phyloP scores from a whole-genome alignment of 2,329 filamentous ascomycete species.

The Alternaria angustiovoidea region DNA sequence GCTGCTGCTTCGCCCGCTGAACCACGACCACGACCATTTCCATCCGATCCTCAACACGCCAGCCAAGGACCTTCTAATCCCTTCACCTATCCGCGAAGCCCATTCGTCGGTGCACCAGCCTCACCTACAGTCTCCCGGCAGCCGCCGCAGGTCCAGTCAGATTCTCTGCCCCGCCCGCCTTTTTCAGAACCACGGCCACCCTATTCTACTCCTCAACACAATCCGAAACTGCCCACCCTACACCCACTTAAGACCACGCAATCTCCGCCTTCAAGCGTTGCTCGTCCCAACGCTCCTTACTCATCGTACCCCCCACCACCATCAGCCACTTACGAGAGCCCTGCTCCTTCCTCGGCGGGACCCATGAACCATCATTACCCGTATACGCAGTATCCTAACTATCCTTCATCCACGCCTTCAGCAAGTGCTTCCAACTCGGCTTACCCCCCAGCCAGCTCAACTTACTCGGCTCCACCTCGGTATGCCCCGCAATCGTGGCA shows the following conservation, averaged over 20 bases:
- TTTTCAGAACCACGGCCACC: constrained; percentile 39
- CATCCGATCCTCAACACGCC: constrained; percentile 36
- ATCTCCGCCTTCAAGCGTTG: constrained; percentile 40
- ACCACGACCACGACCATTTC: constrained; percentile 37
- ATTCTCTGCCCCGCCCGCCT: constrained; percentile 39
- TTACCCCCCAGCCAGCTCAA: constrained; percentile 53
- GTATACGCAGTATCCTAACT: constrained; percentile 54
- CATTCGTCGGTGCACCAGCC: constrained; percentile 38
- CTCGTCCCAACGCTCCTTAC: constrained; percentile 37
- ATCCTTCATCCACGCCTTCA: constrained; percentile 51
- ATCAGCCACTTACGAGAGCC: constrained; percentile 48
- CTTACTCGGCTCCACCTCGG: constrained; percentile 52
- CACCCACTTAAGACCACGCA: constrained; percentile 49
- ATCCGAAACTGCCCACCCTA: constrained; percentile 47
- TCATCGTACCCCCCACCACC: constrained; percentile 44
- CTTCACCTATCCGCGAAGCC: constrained; percentile 46
- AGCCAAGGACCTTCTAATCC: constrained; percentile 45
- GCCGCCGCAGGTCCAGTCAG: constrained; percentile 38
- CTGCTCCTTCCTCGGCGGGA: constrained; percentile 44
- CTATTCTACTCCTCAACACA: constrained; percentile 40
- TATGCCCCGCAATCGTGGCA: constrained; percentile 51
- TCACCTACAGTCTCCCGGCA: constrained; percentile 45
- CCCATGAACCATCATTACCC: constrained; percentile 52
- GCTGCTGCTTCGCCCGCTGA: constrained; percentile 44
- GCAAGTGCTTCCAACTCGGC: constrained; percentile 46